Evolutionary conservation across 352 stramenopile species (phyloP).

Genomic region (Pythium folliculosum): DNA sequence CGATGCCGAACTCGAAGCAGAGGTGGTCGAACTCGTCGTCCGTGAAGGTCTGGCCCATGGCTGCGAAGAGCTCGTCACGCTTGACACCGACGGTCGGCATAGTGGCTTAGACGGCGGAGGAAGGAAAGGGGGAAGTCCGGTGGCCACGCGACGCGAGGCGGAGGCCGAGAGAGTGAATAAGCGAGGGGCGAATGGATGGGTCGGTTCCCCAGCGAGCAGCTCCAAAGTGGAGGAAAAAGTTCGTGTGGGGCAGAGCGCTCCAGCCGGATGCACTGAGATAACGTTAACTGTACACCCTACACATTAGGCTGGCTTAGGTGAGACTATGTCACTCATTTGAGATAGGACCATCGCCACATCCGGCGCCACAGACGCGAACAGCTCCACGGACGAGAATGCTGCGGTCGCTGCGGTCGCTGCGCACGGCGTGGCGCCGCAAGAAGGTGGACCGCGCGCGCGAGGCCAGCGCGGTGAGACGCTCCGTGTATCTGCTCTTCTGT

Average conservation of each 20-base stretch:
- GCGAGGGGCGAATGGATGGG: neutral
- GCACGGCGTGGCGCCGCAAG: constrained; percentile 44
- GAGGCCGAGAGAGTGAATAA: neutral
- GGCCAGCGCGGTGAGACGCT: constrained; percentile 39
- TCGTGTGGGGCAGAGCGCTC: constrained; percentile 31
- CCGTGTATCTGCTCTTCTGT: no score
- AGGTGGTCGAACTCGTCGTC: constrained; percentile 99
- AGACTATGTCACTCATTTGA: neutral
- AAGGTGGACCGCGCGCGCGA: constrained; percentile 42
- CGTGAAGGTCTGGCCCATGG: constrained; percentile 97
- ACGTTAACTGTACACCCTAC: neutral
- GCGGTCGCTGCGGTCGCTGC: constrained; percentile 18
- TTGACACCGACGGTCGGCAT: constrained; percentile 99
- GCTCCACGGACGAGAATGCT: neutral
- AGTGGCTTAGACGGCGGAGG: constrained; percentile 13
- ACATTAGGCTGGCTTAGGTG: constrained; percentile 18
- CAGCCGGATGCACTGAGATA: constrained; percentile 23
- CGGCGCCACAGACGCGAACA: neutral
- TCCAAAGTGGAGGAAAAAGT: constrained; percentile 19
- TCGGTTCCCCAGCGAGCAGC: neutral
- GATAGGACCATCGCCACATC: neutral
- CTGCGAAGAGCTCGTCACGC: constrained; percentile 96
- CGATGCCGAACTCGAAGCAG: constrained; percentile 99
- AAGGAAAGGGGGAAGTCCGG: neutral
- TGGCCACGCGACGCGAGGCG: no score